A percentile compares a stretch with the other conserved stretches of the same genome.
These are phyloP conservation scores for Phaeoacremonium minimum DNA, from an alignment of 2,329 filamentous ascomycete species.

Conservation along the genomic window DNA sequence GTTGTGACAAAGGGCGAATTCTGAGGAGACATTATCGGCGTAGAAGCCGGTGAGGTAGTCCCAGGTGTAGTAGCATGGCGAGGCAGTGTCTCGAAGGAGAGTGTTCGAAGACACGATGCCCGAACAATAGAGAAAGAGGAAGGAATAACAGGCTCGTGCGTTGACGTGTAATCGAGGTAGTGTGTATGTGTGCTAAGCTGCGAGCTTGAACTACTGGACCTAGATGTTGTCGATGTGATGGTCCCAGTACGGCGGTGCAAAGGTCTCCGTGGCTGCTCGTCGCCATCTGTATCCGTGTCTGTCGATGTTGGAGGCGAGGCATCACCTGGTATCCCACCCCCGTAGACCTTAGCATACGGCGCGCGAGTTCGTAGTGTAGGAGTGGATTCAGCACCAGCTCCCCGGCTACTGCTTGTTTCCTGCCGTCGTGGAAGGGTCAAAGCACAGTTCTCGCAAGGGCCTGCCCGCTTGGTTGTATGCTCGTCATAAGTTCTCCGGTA, in stretches of 20 bases:
- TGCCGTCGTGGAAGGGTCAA: slow-evolving; percentile 56
- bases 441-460: slow-evolving; percentile 65
- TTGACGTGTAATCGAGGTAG: slow-evolving; percentile 65
- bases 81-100: slow-evolving; percentile 63
- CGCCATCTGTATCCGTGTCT: slow-evolving; percentile 45
- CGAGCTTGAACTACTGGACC: slow-evolving; percentile 50
- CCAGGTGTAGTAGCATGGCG: slow-evolving; percentile 38
- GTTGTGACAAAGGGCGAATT: slow-evolving; percentile 47
- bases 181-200: slow-evolving; percentile 53
- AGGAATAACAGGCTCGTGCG: slow-evolving; percentile 57
- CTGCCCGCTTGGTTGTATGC: slow-evolving; percentile 58
- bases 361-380: slow-evolving; percentile 58
- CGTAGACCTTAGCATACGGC: slow-evolving; percentile 55
- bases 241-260: slow-evolving; percentile 36
- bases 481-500: slow-evolving; percentile 63
- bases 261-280: slow-evolving; percentile 32
- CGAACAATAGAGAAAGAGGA: slow-evolving; percentile 64
- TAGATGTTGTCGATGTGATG: slow-evolving; percentile 40
- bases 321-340: slow-evolving; percentile 30
- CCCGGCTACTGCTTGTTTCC: slow-evolving; percentile 13
- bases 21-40: slow-evolving; percentile 22
- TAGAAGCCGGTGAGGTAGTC: slow-evolving; percentile 22
- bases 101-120: slow-evolving; percentile 60
- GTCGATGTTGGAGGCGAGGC: slow-evolving; percentile 48
- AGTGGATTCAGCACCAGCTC: slow-evolving; percentile 29